These are phyloP conservation scores for Penicillium herquei DNA, from an alignment of 495 filamentous ascomycete species.

Conservation along the genomic window DNA sequence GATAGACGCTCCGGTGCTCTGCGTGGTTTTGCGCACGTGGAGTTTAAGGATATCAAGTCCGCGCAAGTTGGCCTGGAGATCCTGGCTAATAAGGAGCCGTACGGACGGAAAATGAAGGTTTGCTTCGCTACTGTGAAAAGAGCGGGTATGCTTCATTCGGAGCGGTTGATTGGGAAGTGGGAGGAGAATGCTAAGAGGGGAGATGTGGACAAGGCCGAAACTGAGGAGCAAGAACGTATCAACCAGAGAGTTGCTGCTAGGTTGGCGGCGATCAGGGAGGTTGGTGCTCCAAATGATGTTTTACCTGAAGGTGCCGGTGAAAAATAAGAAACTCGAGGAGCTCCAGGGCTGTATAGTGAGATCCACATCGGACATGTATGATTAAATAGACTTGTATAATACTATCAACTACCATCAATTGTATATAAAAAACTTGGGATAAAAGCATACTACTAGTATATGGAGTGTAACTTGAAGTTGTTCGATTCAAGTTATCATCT, in stretches of 20 bases:
- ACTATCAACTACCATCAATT: not conserved
- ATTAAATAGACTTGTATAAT: not conserved
- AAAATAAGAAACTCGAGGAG: not conserved
- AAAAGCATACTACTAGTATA: too few relatives aligned
- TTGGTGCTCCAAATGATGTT: too few relatives aligned
- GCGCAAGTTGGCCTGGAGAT: slow-evolving; percentile 57
- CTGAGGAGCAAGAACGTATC: not conserved
- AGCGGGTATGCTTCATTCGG: slow-evolving; percentile 8
- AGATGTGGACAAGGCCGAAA: not conserved
- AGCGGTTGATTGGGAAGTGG: not conserved
- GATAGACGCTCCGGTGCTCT: slow-evolving; percentile 85
- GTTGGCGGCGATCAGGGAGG: not conserved
- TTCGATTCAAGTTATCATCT: too few relatives aligned
- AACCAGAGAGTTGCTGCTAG: not conserved
- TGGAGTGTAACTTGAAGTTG: too few relatives aligned
- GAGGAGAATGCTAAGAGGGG: not conserved
- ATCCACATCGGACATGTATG: not conserved
- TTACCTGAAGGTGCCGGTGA: not conserved
- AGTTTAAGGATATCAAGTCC: slow-evolving; percentile 67
- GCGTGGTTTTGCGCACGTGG: slow-evolving; percentile 85
- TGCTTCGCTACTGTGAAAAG: slow-evolving; percentile 51
- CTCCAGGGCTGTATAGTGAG: not conserved
- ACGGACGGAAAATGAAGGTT: slow-evolving; percentile 64
- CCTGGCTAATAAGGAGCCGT: slow-evolving; percentile 57
- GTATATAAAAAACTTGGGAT: not conserved